Percentiles rank a stretch among this genome's conserved stretches.
Evolutionary conservation across 2,329 filamentous ascomycete genomes (phyloP).

Genomic region (Verruconis gallopava): DNA sequence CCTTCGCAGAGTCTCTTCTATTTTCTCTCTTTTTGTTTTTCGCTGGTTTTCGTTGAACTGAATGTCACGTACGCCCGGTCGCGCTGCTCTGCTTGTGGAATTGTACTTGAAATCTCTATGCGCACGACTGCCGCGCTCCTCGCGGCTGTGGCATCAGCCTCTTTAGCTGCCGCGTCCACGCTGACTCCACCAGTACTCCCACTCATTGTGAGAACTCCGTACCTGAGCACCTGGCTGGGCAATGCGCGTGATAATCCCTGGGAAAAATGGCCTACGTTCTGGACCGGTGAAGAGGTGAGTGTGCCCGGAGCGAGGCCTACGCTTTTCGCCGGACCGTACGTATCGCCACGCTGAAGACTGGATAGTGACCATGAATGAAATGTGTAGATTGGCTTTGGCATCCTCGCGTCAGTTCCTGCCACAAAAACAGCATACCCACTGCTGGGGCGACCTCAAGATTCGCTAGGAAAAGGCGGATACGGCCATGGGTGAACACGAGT

Average conservation of each 20-base stretch:
- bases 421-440: conserved; percentile 50
- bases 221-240: conserved; percentile 42
- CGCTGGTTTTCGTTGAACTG: too few relatives aligned
- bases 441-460: conserved; percentile 53
- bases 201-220: conserved; percentile 38
- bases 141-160: neutral
- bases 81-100: too few relatives aligned
- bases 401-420: conserved; percentile 49
- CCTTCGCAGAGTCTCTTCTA: too few relatives aligned
- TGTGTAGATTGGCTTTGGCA: conserved; percentile 44
- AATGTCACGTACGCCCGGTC: too few relatives aligned
- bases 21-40: too few relatives aligned
- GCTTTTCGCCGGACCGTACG: too few relatives aligned
- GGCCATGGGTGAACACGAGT: conserved; percentile 24
- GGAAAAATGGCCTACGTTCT: conserved; percentile 80
- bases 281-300: conserved; percentile 51
- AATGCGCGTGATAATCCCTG: conserved; percentile 62
- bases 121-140: too few relatives aligned
- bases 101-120: too few relatives aligned
- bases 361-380: too few relatives aligned
- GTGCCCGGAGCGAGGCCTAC: too few relatives aligned
- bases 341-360: neutral
- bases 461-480: conserved; percentile 28
- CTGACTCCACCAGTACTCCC: conserved; percentile 42
- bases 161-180: conserved; percentile 18